phyloP scores from a whole-genome alignment of 176 grass and related monocot species.

The Neostapfia colusana region DNA sequence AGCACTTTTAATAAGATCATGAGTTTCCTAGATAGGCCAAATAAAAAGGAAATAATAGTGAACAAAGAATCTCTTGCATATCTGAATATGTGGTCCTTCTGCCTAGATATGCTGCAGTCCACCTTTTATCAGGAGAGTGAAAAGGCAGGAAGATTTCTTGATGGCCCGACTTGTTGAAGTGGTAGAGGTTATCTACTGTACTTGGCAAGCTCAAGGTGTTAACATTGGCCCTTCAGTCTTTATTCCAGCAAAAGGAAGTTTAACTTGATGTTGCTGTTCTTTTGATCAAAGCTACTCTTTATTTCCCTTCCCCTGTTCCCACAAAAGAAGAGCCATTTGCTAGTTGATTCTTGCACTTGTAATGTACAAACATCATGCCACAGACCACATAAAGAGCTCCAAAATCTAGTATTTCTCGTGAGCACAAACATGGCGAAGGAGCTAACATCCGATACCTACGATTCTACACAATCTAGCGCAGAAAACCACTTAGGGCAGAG shows the following conservation, averaged over 20 bases:
- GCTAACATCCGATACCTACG: constrained; percentile 7
- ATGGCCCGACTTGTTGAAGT: background rate
- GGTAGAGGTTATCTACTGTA: background rate
- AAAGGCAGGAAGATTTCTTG: constrained; percentile 13
- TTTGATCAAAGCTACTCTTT: constrained; percentile 32
- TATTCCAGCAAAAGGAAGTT: constrained; percentile 4
- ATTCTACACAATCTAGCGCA: constrained; percentile 13
- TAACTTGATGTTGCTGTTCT: background rate
- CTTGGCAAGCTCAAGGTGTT: background rate
- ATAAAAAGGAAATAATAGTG: background rate
- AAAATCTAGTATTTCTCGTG: constrained; percentile 31
- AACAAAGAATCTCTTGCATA: background rate
- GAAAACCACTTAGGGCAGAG: background rate
- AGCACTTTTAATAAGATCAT: background rate
- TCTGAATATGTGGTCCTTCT: constrained; percentile 24
- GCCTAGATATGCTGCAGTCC: constrained; percentile 5
- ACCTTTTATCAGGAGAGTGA: constrained; percentile 11
- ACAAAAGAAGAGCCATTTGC: constrained; percentile 5
- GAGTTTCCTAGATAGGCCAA: background rate
- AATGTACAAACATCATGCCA: constrained; percentile 34
- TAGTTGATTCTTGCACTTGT: constrained; percentile 8
- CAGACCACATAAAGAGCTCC: constrained; percentile 25
- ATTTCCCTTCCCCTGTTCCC: background rate
- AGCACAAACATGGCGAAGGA: constrained; percentile 10
- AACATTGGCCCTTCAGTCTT: background rate